phyloP scores from a whole-genome alignment of 2,329 filamentous ascomycete genomes.

The Monilinia polystroma region DNA sequence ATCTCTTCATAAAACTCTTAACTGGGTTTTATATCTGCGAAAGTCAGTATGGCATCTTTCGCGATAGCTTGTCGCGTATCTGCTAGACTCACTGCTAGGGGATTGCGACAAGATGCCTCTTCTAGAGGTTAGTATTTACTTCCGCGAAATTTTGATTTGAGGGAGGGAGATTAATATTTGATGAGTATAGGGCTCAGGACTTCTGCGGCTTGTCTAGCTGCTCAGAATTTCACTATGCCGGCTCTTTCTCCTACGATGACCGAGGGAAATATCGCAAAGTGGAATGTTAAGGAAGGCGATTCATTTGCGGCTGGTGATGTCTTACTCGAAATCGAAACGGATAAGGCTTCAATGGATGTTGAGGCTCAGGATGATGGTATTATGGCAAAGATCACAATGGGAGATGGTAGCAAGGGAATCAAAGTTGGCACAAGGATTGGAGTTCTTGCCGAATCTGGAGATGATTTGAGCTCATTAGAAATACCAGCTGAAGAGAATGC shows the following conservation, averaged over 20 bases:
- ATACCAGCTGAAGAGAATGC: constrained; percentile 66
- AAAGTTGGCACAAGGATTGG: constrained; percentile 80
- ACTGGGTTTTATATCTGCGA: constrained; percentile 34
- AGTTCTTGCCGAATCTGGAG: constrained; percentile 76
- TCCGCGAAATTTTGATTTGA: constrained; percentile 23
- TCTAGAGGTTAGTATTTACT: constrained; percentile 54
- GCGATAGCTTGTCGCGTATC: constrained; percentile 63
- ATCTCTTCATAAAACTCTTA: constrained; percentile 32
- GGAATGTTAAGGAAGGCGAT: constrained; percentile 87
- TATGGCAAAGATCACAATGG: constrained; percentile 76
- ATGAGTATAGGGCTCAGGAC: constrained; percentile 60
- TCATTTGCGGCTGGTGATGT: constrained; percentile 81
- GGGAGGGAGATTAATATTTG: constrained; percentile 15
- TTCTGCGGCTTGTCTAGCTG: constrained; percentile 63
- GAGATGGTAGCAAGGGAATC: constrained; percentile 72
- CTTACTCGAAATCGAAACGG: constrained; percentile 87
- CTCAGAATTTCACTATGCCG: constrained; percentile 88
- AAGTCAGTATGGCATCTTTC: constrained; percentile 62
- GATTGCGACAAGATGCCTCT: constrained; percentile 53
- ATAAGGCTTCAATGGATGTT: constrained; percentile 93
- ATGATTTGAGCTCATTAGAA: constrained; percentile 72
- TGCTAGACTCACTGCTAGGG: constrained; percentile 56
- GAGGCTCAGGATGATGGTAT: constrained; percentile 89
- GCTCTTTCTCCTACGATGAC: constrained; percentile 92
- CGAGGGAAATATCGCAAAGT: constrained; percentile 81